Percentiles rank a stretch among this genome's conserved stretches.
Conservation (phyloP, 768 basidiomycete species). For the Heimioporus sp. region DNA sequence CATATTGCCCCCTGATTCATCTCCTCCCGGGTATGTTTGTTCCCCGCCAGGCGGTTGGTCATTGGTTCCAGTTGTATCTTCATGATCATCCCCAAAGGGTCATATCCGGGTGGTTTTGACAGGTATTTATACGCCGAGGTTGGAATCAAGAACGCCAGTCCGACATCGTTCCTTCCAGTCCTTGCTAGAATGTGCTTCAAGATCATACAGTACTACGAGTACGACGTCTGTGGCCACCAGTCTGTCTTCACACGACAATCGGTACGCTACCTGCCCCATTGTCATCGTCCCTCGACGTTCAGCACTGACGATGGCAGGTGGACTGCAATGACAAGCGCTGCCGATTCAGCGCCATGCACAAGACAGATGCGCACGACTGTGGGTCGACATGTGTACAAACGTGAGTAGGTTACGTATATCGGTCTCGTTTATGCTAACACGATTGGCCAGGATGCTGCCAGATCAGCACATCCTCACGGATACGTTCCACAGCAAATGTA, state of each 20-base stretch:
- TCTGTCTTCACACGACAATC: constrained; percentile 30
- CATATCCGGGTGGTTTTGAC: background rate
- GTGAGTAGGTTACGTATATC: constrained; percentile 24
- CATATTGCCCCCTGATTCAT: constrained; percentile 12
- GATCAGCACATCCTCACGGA: constrained; percentile 30
- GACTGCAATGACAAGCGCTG: constrained; percentile 46
- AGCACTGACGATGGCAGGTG: constrained; percentile 33
- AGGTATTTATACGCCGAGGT: constrained; percentile 23
- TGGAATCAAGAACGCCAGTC: constrained; percentile 2
- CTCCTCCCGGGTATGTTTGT: constrained; percentile 4
- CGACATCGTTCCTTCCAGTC: background rate
- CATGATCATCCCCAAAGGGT: constrained; percentile 5
- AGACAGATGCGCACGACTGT: constrained; percentile 35
- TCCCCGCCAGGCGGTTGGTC: background rate
- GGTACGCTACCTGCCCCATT: constrained; percentile 22
- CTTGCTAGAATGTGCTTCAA: constrained; percentile 32
- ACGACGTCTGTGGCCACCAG: constrained; percentile 32
- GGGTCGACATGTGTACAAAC: constrained; percentile 33
- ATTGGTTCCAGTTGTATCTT: constrained; percentile 2
- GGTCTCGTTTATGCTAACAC: constrained; percentile 1
- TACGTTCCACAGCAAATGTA: constrained; percentile 8
- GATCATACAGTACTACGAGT: constrained; percentile 33
- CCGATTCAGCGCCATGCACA: constrained; percentile 39
- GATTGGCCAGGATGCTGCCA: constrained; percentile 22
- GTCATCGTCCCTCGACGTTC: background rate